Base-by-base conservation (phyloP, 2,329 filamentous ascomycete species). In the Aphanocladium album region DNA sequence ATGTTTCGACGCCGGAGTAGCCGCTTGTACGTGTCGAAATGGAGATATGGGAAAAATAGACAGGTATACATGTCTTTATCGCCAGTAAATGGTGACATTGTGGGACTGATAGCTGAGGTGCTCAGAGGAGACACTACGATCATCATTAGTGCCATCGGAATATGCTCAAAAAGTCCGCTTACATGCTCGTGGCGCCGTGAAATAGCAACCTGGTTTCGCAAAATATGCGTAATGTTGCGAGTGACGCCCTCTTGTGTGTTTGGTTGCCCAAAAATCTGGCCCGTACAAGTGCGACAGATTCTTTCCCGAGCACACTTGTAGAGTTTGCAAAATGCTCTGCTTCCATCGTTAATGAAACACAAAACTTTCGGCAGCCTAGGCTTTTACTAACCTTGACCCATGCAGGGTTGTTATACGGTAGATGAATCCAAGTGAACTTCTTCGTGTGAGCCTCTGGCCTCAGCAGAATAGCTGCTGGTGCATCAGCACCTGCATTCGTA, bases 21-120 rank as follows among this genome's bases (percentile, higher is more conserved):
- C 51, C 80, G 80, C 60, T 79, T 76, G 67, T 88, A 88, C 0
- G 83, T 85, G 65, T 88, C 85, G 67, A 85, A 88, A 63, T 88
- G 84, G 0, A 88, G 78, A 65, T 87, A 86, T 0, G 83, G 83
- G 0, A 86, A 70, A 60, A 82, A 84, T 0, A 84, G 67, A 39
- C 80, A 83, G 0, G 83, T 74, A 57, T 78, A 79, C 39, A 69
- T 66, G 43, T 73, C 65, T 17, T 72, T 66, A 9, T 67, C 61
- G 25, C 63, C 14, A 51, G 69, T 9, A 57, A 72, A 17, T 45
- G 70, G 61, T 25, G 75, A 71, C 21, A 70, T 35, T 1, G 72
- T 70, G 7, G 68, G 68, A 27, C 70, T 68, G 1, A 67, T 67
- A 0, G 68, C 61, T 3, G 72, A 70, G 7, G 68, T 68, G 1